Evolutionary conservation across 2,329 filamentous ascomycete species (phyloP), one percentile per base, ranked within the genome.

Genomic region (Claviceps paspali): DNA sequence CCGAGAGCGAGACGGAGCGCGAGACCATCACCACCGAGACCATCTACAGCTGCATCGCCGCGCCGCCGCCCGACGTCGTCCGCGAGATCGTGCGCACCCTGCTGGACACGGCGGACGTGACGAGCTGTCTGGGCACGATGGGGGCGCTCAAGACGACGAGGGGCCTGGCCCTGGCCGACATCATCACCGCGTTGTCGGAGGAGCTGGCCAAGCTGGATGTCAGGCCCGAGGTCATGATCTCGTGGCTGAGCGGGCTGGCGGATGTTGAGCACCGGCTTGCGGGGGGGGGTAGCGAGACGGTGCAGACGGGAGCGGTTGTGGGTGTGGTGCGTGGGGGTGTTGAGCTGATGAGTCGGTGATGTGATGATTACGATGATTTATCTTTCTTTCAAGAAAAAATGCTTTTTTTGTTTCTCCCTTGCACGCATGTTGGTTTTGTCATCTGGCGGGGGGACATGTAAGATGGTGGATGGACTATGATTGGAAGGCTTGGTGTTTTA

Each of bases 1-100:
- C 67, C 43, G 64, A 80, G 43, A 65, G 72, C 59, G 70, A 79
- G 38, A 75, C 87, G 21, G 67, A 79, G 38, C 72, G 85, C 29
- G 88, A 96, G 22, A 68, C 49, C 41, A 73, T 84, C 47, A 94
- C 95, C 47, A 94, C 82, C 26, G 82, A 94, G 54, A 85, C 83
- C 6, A 96, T 98, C 52, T 98, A 95, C 67, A 87, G 86, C 59
- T 98, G 91, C 59, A 93, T 98, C 53, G 91, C 91, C 7, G 88
- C 88, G 2, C 91, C 91, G 4, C 87, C 92, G 47, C 91, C 91
- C 1, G 76, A 79, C 18, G 88, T 94, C 49, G 85, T 96, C 52
- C 70, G 74, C 46, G 76, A 82, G 48, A 96, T 98, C 38, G 68
- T 87, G 46, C 72, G 80, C 46, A 93, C 85, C 0, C 68, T 98